Percentiles rank a stretch among this genome's conserved stretches.
phyloP scores from a whole-genome alignment of 2,329 filamentous ascomycete species.

The Fusarium devonianum region DNA sequence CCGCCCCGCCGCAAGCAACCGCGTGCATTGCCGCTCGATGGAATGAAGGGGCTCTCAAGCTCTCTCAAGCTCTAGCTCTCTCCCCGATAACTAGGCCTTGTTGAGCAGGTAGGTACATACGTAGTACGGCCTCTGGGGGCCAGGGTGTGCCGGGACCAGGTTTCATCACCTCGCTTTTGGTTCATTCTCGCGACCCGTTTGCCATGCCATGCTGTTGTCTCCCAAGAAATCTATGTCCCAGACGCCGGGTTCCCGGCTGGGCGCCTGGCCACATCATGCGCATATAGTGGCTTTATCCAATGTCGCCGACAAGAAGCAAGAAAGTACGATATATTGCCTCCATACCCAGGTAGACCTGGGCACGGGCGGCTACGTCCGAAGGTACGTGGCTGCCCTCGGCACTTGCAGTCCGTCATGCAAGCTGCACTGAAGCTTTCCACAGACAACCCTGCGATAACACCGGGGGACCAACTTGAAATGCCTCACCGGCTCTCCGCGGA shows the following conservation, averaged over 20 bases:
- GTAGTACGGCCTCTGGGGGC: conserved; percentile 5
- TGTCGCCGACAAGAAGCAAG: no score
- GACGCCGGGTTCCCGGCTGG: conserved; percentile 14
- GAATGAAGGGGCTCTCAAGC: conserved; percentile 11
- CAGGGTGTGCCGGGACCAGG: not conserved
- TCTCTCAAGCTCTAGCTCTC: no score
- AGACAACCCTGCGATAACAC: no score
- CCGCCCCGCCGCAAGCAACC: conserved; percentile 28
- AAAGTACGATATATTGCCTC: no score
- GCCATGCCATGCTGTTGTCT: conserved; percentile 10
- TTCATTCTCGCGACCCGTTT: conserved; percentile 16
- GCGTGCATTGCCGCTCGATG: conserved; percentile 29
- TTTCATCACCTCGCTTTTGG: conserved; percentile 15
- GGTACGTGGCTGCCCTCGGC: conserved; percentile 19
- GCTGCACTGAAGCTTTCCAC: conserved; percentile 15
- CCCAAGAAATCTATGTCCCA: conserved; percentile 4
- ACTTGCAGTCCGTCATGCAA: conserved; percentile 1
- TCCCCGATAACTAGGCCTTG: conserved; percentile 13
- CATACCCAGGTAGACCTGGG: no score
- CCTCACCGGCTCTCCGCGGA: conserved; percentile 19
- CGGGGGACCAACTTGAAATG: conserved; percentile 22
- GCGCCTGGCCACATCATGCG: no score
- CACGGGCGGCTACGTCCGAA: conserved; percentile 1
- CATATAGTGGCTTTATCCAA: no score
- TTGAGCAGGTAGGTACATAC: not conserved